Evolutionary conservation across 2,329 filamentous ascomycete species (phyloP).

Genomic region (Apiospora phragmitis): DNA sequence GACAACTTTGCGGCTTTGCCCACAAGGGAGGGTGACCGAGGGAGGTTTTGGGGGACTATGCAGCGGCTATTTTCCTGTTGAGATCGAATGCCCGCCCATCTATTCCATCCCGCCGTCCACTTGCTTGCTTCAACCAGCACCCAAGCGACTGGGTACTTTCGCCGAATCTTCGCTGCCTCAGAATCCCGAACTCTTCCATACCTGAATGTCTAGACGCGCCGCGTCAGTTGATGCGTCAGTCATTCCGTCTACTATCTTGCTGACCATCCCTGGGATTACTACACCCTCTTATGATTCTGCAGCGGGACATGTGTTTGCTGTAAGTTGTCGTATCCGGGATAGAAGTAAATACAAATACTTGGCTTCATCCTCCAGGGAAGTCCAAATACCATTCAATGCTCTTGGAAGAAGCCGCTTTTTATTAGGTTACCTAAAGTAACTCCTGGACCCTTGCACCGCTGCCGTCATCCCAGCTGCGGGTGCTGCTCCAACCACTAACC

Average conservation of each 20-base stretch:
- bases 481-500: not conserved
- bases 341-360: slow-evolving; percentile 2
- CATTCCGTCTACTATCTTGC: not conserved
- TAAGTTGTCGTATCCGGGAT: not conserved
- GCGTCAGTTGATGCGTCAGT: slow-evolving; percentile 1
- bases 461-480: not conserved
- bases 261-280: not conserved
- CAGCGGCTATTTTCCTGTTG: not conserved
- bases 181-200: not conserved
- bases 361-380: not conserved
- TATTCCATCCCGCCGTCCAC: not conserved
- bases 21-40: not conserved
- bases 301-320: not conserved
- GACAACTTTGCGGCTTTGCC: not conserved
- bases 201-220: not conserved
- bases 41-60: not conserved
- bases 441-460: not conserved
- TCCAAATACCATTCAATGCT: not conserved
- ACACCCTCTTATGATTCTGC: not conserved
- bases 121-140: not conserved
- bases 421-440: not conserved
- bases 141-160: not conserved
- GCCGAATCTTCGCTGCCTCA: not conserved
- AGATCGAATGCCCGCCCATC: not conserved
- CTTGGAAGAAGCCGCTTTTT: not conserved